Conservation (phyloP, 1,284 basidiomycete species). For the Microbotryomycetes sp. region DNA sequence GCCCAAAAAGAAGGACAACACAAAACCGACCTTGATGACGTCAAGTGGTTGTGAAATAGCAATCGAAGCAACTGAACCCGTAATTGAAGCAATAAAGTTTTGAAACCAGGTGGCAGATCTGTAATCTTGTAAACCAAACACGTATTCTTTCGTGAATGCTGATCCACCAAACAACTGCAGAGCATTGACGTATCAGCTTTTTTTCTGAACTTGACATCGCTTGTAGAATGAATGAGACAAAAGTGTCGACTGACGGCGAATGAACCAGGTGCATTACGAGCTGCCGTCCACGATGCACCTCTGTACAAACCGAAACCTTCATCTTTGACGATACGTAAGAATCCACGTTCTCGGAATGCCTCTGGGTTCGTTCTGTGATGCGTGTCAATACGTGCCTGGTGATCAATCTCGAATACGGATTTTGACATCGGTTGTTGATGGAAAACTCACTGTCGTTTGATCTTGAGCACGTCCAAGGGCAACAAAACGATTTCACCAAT, state of each 20-base stretch:
- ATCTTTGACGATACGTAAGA: slow-evolving; percentile 82
- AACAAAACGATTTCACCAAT: slow-evolving; percentile 96
- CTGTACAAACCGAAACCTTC: slow-evolving; percentile 86
- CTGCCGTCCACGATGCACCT: slow-evolving; percentile 99
- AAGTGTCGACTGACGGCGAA: slow-evolving; percentile 65
- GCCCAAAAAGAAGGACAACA: not conserved
- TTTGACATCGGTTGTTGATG: no score
- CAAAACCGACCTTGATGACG: slow-evolving; percentile 61
- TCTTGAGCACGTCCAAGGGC: slow-evolving; percentile 93
- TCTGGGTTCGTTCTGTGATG: slow-evolving; percentile 69
- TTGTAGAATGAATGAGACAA: not conserved
- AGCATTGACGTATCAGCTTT: not conserved
- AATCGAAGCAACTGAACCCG: slow-evolving; percentile 90
- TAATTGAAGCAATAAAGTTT: slow-evolving; percentile 86
- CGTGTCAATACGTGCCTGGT: not conserved
- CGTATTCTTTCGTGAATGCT: slow-evolving; percentile 87
- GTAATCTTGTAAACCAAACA: slow-evolving; percentile 83
- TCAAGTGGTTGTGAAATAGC: slow-evolving; percentile 94
- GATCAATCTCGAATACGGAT: no score
- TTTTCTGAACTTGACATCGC: no score
- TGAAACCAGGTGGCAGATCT: slow-evolving; percentile 88
- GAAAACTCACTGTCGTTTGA: slow-evolving; percentile 79
- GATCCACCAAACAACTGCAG: slow-evolving; percentile 83
- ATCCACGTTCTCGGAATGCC: slow-evolving; percentile 85
- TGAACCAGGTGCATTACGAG: slow-evolving; percentile 89